Base-by-base conservation (phyloP, 1,139 yeast species). In the Suhomyces bokatorum region DNA sequence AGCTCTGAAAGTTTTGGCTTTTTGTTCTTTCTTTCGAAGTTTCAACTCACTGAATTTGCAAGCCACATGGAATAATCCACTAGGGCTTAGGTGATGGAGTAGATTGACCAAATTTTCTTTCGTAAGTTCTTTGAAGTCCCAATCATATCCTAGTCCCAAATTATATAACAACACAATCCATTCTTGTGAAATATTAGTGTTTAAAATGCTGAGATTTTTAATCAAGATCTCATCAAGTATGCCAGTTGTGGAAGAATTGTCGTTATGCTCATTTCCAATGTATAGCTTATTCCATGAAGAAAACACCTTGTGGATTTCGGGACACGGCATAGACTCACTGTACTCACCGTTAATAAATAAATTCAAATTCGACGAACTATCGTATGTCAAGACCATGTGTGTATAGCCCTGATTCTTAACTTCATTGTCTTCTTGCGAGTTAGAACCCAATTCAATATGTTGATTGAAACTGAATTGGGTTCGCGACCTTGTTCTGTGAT, bases 291-390 rank as follows among this genome's bases (percentile, higher is more conserved):
- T 67, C 77, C 77, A 74, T 5, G 52, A 52, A 12, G 59, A 56
- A 2, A 67, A 46, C 14, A 55, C 54, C 43, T 64, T 64, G 34
- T 55, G 52, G 6, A 73, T 53, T 14, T 66, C 67, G 1, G 77
- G 70, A 44, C 76, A 70, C 1, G 78, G 78, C 9, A 73, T 70
- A 11, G 74, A 69, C 49, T 74, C 79, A 37, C 73, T 64, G 46
- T 70, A 70, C 37, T 72, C 75, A 4, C 78, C 78, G 50, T 74
- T 68, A 8, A 74, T 49, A 49, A 52, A 73, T 13, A 74, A 58
- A 45, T 65, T 70, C 41, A 74, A 59, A 48, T 71, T 72, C 9
- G 65, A 60, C 48, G 63, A 64, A 13, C 54, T 55, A 50, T 74
- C 78, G 49, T 64, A 74, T 0, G 77, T 70, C 16, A 74, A 52